Base-by-base conservation (phyloP, 2,329 filamentous ascomycete genomes). In the Dactylonectria macrodidyma region DNA sequence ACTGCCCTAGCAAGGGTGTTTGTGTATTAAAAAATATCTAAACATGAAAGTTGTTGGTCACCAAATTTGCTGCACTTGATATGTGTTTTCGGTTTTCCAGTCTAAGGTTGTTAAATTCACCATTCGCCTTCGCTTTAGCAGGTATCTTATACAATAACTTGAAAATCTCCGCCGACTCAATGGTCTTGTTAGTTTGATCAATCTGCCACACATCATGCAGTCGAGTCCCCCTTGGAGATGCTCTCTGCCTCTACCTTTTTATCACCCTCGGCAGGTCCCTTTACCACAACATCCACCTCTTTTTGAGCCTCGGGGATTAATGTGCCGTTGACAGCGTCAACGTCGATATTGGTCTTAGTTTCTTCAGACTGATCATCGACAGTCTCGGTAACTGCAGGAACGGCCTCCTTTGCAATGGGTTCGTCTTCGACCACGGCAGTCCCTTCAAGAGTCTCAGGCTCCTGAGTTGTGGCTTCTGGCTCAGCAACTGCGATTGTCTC, bases 101-200 rank as follows among this genome's bases (percentile, higher is more conserved):
- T 64, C 63, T 67, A 68, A 68, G 65, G 70, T 71, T 61, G 64
- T 66, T 67, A 71, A 76, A 75, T 70, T 75, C 73, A 75, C 75
- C 75, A 75, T 77, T 76, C 75, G 75, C 75, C 74, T 73, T 75
- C 75, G 75, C 75, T 77, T 75, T 71, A 74, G 76, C 71, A 76
- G 74, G 74, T 77, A 77, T 77, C 75, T 68, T 77, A 71, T 74
- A 76, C 71, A 75, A 72, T 69, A 67, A 67, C 64, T 69, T n/a
- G 16, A 72, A 74, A 71, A 73, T 59, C 61, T 55, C 62, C 71
- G 54, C 59, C 65, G 57, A 56, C 71, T 66, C 67, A 52, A 65
- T 65, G 67, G 56, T 46, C 59, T 73, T 74, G 66, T 64, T 55
- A 66, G 57, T 62, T 65, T 52, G 65, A 66, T 66, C 62, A 66